Percentiles rank a stretch among this genome's conserved stretches.
Conservation (phyloP, 1,284 basidiomycete species). For the Amylostereum areolatum region DNA sequence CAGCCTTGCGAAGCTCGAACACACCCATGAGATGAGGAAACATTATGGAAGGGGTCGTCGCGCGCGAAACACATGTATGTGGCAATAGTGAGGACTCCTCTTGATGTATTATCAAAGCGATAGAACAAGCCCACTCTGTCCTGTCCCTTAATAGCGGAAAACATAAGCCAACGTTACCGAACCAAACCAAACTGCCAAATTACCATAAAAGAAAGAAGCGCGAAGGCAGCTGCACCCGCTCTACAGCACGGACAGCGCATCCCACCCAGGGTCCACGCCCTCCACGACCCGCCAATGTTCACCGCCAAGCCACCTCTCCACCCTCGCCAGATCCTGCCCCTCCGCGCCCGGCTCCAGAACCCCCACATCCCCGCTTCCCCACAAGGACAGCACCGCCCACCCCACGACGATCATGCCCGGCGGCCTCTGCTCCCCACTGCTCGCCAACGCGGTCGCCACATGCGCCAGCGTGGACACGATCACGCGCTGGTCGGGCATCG, state of each 20-base stretch:
- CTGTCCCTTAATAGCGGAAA: background rate
- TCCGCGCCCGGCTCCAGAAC: conserved; percentile 45
- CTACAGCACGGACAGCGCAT: conserved; percentile 18
- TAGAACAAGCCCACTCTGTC: background rate
- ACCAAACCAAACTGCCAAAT: background rate
- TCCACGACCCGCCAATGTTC: conserved; percentile 53
- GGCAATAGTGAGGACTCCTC: background rate
- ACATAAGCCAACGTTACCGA: background rate
- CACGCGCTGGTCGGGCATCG: conserved; percentile 87
- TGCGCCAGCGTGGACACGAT: conserved; percentile 75
- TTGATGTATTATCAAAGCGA: background rate
- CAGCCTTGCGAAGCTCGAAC: too few relatives aligned
- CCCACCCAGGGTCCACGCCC: conserved; percentile 53
- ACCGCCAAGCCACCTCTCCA: conserved; percentile 52
- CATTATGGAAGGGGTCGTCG: too few relatives aligned
- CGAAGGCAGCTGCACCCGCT: background rate
- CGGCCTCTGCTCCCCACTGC: conserved; percentile 80
- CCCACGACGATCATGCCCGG: conserved; percentile 96
- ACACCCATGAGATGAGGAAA: too few relatives aligned
- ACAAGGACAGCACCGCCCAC: conserved; percentile 74
- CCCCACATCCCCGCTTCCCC: conserved; percentile 44
- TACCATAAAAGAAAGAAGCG: background rate
- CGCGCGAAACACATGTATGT: background rate
- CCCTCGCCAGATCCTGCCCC: conserved; percentile 40
- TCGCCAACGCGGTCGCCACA: conserved; percentile 69